Base-by-base conservation (phyloP, 768 basidiomycete species). In the Crassisporium funariophilum region DNA sequence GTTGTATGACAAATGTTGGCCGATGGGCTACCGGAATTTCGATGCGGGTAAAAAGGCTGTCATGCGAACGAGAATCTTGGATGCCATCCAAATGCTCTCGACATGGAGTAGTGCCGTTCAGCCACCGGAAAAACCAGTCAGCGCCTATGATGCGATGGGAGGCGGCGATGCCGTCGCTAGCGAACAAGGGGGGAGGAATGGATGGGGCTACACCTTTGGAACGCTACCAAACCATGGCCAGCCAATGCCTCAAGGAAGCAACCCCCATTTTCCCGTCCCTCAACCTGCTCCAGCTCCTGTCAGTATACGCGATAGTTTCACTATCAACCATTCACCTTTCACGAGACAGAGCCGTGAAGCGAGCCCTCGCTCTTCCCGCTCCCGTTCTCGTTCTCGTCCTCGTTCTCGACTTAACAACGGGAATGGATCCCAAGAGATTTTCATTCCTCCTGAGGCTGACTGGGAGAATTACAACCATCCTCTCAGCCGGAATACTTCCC, bases 21-120 rank as follows among this genome's bases (percentile, higher is more conserved):
- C 83, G 4, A 87, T 87, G 84, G 75, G 77, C 0, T 88, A 85
- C 53, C 56, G 63, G 1, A 55, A 53, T 0, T 86, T 81, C 53
- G 73, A 75, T 21, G 61, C 70, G 0, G 61, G 63, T 33, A 71
- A 74, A 55, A 66, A 72, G 45, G 64, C 66, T 13, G 71, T 76
- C 46, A 74, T 83, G 57, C 68, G 73, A 13, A 60, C 65, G 4
- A 72, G 78, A 13, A 79, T 88, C 47, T 61, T 62, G n/a, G 75
- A 85, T 49, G 84, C 83, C 2, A 72, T 85, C 16, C 45, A 58
- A 24, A 61, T 64, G 49, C 57, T 73, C 10, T 58, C 53, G 4
- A 56, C 46, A 29, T 69, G 66, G 66, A 57, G 52, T 11, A 53
- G 37, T 10, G 50, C 44, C 31, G 49, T 41, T 16, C 42, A 19